A percentile compares a stretch with the other conserved stretches of the same genome.
Evolutionary conservation across 306 rosid species (phyloP).

Genomic region (Gastrolobium bilobum): DNA sequence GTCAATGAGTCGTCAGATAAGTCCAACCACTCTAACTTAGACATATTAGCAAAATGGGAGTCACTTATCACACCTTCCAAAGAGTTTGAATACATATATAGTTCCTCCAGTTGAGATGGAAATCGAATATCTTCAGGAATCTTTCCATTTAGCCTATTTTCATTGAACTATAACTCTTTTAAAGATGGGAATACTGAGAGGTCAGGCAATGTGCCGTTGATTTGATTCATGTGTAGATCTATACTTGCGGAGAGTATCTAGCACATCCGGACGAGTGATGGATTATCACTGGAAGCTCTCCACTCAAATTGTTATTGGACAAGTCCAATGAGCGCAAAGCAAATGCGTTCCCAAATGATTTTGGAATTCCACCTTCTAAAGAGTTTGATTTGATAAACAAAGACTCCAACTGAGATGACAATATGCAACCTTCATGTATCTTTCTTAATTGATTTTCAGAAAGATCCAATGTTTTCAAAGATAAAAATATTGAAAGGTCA

Average conservation of each 20-base stretch:
- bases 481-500: constrained; percentile 15
- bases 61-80: constrained; percentile 36
- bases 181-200: constrained; percentile 6
- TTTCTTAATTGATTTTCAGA: neutral
- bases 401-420: neutral
- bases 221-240: neutral
- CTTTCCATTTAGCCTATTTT: constrained; percentile 4
- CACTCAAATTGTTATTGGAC: no score
- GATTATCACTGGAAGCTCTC: neutral
- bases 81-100: neutral
- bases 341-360: neutral
- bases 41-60: constrained; percentile 22
- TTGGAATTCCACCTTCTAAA: constrained; percentile 26
- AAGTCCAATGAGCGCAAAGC: neutral
- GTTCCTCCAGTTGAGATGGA: neutral
- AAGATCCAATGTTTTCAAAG: neutral
- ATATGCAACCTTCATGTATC: neutral
- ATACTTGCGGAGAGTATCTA: constrained; percentile 27
- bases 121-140: neutral
- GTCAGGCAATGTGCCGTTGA: constrained; percentile 1
- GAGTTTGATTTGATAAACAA: neutral
- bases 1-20: neutral
- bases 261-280: constrained; percentile 34
- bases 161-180: rapidly evolving
- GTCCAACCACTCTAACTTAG: rapidly evolving